Conservation (phyloP, 1,139 yeast genomes). For the Wickerhamomyces sp. region DNA sequence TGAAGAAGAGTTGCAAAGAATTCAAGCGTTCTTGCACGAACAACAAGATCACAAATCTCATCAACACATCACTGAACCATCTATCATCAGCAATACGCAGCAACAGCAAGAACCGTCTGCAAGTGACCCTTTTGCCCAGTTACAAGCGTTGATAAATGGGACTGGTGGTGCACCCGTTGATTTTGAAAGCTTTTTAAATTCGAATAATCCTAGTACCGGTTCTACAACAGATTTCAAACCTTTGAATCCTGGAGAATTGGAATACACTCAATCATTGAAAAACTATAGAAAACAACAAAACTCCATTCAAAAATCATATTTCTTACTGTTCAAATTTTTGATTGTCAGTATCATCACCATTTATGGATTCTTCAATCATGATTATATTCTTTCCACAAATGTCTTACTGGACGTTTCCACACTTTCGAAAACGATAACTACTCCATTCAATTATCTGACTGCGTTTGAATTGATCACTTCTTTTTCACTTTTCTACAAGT, state of each 20-base stretch:
- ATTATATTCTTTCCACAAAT: not conserved
- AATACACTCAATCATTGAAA: constrained; percentile 14
- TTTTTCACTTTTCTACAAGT: constrained; percentile 22
- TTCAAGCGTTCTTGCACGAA: constrained; percentile 1
- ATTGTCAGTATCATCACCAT: constrained; percentile 10
- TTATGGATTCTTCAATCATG: not conserved
- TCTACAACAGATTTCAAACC: not conserved
- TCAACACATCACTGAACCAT: constrained; percentile 2
- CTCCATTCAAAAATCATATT: constrained; percentile 16
- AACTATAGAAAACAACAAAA: constrained; percentile 6
- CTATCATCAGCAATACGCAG: not conserved
- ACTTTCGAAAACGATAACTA: not conserved
- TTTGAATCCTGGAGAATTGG: constrained; percentile 9
- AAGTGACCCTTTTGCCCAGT: constrained; percentile 6
- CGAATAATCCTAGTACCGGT: not conserved
- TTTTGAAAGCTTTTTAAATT: constrained; percentile 1
- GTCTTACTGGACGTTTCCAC: not conserved
- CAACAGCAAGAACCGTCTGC: constrained; percentile 4
- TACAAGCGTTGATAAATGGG: constrained; percentile 2
- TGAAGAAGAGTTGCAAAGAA: constrained; percentile 7
- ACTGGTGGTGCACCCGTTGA: not conserved
- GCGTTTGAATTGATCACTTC: constrained; percentile 32
- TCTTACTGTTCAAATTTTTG: constrained; percentile 21
- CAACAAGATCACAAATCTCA: constrained; percentile 8
- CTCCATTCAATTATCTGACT: constrained; percentile 27